Base-by-base conservation (phyloP, 108 stramenopile genomes). In the Cyclotella atomus region DNA sequence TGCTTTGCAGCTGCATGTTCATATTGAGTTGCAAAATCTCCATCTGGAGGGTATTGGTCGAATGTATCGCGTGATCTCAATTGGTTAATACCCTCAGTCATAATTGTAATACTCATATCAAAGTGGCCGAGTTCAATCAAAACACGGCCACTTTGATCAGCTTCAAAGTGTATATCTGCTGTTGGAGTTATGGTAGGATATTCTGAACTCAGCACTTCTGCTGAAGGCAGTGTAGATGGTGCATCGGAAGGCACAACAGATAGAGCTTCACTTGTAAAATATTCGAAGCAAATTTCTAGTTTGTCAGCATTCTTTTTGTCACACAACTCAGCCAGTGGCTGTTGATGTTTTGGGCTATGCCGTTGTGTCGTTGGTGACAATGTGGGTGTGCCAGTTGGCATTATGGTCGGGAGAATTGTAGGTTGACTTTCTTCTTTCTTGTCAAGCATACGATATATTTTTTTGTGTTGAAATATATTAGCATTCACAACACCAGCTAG, bases 221-320 rank as follows among this genome's bases (percentile, higher is more conserved):
- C 0, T 2, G 52, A 23, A 21, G 52, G 3, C 21, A 5, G 10
- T 23, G 52, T 52, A 52, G 52, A 23, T 3, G 52, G 52, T 1
- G 5, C 52, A 23, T 19, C 20, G 4, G 52, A 23, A 52, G 52
- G 21, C n/a, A 23, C 4, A 52, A 5, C 2, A 23, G 52, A 52
- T 23, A 23, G 52, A 23, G n/a, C 38, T 41, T 6, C 12, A 41
- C 38, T 41, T 41, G 38, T 23, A 9, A 52, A 52, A 19, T 1
- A 52, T 52, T 52, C 52, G 3, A 23, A 14, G 47, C 65, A 65
- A 45, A 10, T 23, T 4, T 65, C 49, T 32, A 65, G 47, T 4
- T n/a, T 33, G 27, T 52, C 20, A 15, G 46, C 27, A 2, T 65
- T 38, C 32, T 50, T 23, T 20, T 47, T 24, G 46, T 65, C 47